Evolutionary conservation across 352 stramenopile species (phyloP), one percentile per base, ranked within the genome.

Genomic region (Pythium apleroticum): DNA sequence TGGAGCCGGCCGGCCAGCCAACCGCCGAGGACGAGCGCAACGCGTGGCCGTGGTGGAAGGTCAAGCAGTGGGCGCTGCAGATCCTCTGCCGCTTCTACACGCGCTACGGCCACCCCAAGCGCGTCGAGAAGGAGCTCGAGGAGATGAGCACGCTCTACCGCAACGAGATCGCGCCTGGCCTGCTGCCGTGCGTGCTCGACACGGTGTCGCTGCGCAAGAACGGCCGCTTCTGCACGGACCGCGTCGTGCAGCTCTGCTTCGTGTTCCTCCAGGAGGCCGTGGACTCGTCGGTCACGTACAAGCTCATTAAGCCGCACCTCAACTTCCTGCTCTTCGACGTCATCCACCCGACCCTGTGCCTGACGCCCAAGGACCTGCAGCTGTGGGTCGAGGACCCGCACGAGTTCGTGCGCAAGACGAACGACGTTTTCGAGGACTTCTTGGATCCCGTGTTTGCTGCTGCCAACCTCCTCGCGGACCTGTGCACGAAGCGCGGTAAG

Each of bases 41-140:
- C 62, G 82, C 90, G 43, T 99, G 93, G 95, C 88, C 95, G 12
- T 98, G 95, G 93, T 99, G 96, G 96, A 99, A 99, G 81, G 82
- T 98, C 15, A 99, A 99, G 76, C 99, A 99, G 84, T 99, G 96
- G 96, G 77, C 90, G n/a, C 68, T 97, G 41, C 96, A 98, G 80
- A 98, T 99, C 63, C 89, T 98, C 57, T 97, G 88, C 60, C 88
- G 96, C n/a, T 95, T 99, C 64, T 98, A 99, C 80, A 97, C 90
- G 53, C 89, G 96, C 15, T 99, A 98, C 70, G 97, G 96, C 22
- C 98, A 99, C 74, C 94, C 96, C 0, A 97, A 97, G 69, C 98
- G 98, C 69, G 91, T 90, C 0, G 90, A 93, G 41, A 87, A 96
- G 25, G 78, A 95, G 63, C 89, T 96, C 37, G 75, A 96, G 39